These are phyloP conservation scores for Salvia miltiorrhiza DNA, from an alignment of 257 asterid genomes.

Conservation along the genomic window DNA sequence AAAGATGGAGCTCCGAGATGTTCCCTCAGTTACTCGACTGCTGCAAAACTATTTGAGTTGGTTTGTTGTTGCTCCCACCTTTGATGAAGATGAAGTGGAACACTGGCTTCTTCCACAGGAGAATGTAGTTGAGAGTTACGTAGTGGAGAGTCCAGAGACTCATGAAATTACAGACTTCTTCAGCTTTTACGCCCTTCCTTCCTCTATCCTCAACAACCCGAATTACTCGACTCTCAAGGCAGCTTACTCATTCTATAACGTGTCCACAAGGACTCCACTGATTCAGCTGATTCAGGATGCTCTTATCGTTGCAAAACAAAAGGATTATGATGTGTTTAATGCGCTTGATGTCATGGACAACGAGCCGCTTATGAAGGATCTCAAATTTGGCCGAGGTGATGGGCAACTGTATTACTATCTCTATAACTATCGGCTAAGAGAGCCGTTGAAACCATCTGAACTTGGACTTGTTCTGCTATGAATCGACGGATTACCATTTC, in stretches of 20 bases:
- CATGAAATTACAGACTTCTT: constrained; percentile 43
- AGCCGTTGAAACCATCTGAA: constrained; percentile 38
- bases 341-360: constrained; percentile 55
- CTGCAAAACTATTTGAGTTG: constrained; percentile 34
- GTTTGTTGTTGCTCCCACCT: constrained; percentile 41
- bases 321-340: constrained; percentile 49
- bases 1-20: constrained; percentile 47
- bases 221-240: constrained; percentile 40
- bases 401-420: constrained; percentile 54
- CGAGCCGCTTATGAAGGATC: constrained; percentile 34
- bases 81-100: constrained; percentile 46
- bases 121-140: constrained; percentile 46
- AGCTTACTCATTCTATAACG: constrained; percentile 48
- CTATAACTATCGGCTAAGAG: constrained; percentile 48
- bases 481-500: neutral
- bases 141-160: constrained; percentile 43
- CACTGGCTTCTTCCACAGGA: constrained; percentile 58
- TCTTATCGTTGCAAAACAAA: constrained; percentile 42
- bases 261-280: constrained; percentile 38
- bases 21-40: constrained; percentile 43
- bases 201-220: constrained; percentile 40
- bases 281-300: constrained; percentile 46
- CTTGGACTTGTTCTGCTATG: constrained; percentile 56
- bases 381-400: constrained; percentile 54
- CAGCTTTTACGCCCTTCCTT: constrained; percentile 52